phyloP scores from a whole-genome alignment of 805 yeast species.

The Alloascoidea hylecoeti region DNA sequence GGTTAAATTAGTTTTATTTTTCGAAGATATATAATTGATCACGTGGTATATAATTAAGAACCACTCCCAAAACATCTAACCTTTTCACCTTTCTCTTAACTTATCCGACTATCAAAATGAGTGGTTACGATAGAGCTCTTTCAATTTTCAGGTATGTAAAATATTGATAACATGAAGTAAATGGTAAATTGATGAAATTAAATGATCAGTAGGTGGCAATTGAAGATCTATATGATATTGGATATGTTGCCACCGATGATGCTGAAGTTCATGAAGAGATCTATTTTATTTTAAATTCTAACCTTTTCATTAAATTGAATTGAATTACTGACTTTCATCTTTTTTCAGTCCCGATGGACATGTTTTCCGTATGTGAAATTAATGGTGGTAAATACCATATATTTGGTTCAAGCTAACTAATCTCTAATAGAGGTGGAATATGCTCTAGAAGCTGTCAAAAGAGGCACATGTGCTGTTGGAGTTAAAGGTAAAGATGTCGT shows the following conservation, averaged over 20 bases:
- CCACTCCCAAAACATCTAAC: slow-evolving; percentile 2
- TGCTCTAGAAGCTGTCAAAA: slow-evolving; percentile 93
- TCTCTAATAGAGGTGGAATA: slow-evolving; percentile 67
- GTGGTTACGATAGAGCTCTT: slow-evolving; percentile 98
- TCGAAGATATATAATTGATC: background rate
- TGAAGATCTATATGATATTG: background rate
- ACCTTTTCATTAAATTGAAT: background rate
- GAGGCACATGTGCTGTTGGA: slow-evolving; percentile 98
- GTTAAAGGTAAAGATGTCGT: slow-evolving; percentile 83
- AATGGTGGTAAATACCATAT: too few relatives aligned
- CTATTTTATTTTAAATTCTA: background rate
- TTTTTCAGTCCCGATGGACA: slow-evolving; percentile 84
- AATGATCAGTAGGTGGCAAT: background rate
- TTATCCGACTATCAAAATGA: slow-evolving; percentile 34
- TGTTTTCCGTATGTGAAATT: slow-evolving; percentile 60
- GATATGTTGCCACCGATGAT: slow-evolving; percentile 6
- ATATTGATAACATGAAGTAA: background rate
- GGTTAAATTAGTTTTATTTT: slow-evolving; percentile 4
- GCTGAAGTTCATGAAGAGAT: background rate
- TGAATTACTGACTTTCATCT: background rate
- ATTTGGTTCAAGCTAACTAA: too few relatives aligned
- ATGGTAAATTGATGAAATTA: background rate
- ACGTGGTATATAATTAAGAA: slow-evolving; percentile 3
- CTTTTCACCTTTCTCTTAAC: slow-evolving; percentile 1
- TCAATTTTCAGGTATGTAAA: slow-evolving; percentile 85